A percentile compares a stretch with the other conserved stretches of the same genome.
Conservation (phyloP, 2,329 filamentous ascomycete genomes). For the Scedosporium minutisporum region DNA sequence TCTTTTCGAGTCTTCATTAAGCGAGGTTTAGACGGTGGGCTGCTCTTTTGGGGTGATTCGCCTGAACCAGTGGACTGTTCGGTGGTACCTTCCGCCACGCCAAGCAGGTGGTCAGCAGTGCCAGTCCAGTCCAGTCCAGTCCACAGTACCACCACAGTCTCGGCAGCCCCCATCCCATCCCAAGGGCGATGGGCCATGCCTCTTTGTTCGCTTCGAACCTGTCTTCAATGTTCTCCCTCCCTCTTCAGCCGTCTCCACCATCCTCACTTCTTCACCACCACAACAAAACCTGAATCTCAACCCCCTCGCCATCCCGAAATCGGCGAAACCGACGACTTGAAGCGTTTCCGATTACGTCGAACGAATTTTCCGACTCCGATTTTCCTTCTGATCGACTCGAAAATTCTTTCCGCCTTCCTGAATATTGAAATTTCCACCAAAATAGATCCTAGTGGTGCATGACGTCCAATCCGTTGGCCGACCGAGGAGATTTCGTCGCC, state of each 20-base stretch:
- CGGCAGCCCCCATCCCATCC: background rate
- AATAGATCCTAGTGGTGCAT: slow-evolving; percentile 2
- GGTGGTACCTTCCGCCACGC: slow-evolving; percentile 1
- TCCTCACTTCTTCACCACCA: slow-evolving; percentile 2
- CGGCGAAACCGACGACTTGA: background rate
- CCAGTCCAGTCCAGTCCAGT: background rate
- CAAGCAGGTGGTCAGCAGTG: slow-evolving; percentile 1
- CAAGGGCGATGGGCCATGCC: background rate
- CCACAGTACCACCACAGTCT: background rate
- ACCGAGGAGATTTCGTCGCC: slow-evolving; percentile 7
- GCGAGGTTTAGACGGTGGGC: background rate
- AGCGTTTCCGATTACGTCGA: background rate
- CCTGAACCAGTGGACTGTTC: background rate
- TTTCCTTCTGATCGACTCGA: background rate
- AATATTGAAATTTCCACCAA: background rate
- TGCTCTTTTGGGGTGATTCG: background rate
- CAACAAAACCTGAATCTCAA: background rate
- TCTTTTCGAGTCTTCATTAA: background rate
- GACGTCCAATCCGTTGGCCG: slow-evolving; percentile 5
- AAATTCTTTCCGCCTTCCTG: background rate
- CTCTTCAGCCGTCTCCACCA: slow-evolving; percentile 4
- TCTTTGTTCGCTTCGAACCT: background rate
- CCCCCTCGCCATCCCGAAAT: background rate
- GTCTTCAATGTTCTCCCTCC: background rate
- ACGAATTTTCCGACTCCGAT: background rate